These are phyloP conservation scores for Trifolium fragiferum DNA, from an alignment of 306 rosid species.

Conservation along the genomic window DNA sequence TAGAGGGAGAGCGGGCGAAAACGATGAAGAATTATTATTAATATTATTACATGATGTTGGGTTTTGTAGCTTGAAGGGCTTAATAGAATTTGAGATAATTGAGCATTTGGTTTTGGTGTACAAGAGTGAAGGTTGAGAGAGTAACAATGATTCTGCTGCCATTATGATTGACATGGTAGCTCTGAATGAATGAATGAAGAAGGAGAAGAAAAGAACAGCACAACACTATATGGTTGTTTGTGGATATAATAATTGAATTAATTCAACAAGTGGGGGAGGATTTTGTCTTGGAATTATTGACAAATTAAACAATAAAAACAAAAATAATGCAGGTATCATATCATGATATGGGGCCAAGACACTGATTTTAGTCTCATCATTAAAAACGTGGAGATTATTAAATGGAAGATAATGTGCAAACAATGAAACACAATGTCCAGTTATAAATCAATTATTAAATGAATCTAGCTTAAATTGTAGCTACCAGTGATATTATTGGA, in stretches of 20 bases:
- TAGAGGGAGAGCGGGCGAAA: slow-evolving; percentile 42
- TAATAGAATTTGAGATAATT: slow-evolving; percentile 49
- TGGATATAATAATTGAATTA: slow-evolving; percentile 18
- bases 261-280: background rate
- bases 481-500: too few relatives aligned
- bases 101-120: slow-evolving; percentile 44
- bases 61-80: slow-evolving; percentile 54
- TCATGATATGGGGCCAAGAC: too few relatives aligned
- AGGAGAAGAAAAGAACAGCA: slow-evolving; percentile 35
- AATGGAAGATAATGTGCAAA: too few relatives aligned
- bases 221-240: background rate
- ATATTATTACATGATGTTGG: slow-evolving; percentile 34
- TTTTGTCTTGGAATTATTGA: slow-evolving; percentile 1
- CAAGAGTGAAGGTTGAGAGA: slow-evolving; percentile 60
- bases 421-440: too few relatives aligned
- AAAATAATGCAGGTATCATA: too few relatives aligned
- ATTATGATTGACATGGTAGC: slow-evolving; percentile 54
- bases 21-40: slow-evolving; percentile 40
- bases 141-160: slow-evolving; percentile 54
- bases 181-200: background rate
- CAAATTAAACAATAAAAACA: background rate
- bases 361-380: too few relatives aligned
- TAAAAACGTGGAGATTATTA: too few relatives aligned
- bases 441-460: too few relatives aligned
- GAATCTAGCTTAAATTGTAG: too few relatives aligned